Evolutionary conservation across 345 rosid species (phyloP), one percentile per base, ranked within the genome.

Genomic region (Salix udensis): DNA sequence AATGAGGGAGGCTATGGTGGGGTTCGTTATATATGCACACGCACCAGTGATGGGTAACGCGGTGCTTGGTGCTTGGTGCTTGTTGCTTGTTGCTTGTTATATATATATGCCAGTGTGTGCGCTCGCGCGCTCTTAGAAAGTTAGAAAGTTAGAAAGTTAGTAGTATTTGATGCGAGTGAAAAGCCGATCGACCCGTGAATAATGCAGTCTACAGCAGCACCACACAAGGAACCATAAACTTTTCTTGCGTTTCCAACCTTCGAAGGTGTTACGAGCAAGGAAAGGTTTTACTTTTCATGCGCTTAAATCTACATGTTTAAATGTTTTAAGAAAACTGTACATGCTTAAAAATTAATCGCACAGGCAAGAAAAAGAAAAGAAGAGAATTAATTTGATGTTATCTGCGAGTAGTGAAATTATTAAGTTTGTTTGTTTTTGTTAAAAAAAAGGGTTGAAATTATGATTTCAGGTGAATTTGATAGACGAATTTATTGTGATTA

Each of bases 251-350:
- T 78, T 58, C 53, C 46, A 78, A 84, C 84, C 75, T 81, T 74
- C 48, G 74, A 69, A 64, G 80, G 80, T 81, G 81, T 62, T 72
- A 39, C 55, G 19, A 78, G 62, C 74, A 84, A 79, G 72, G 83
- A 81, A 82, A 80, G 74, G 11, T 67, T 53, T 82, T 76, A 80
- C 77, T 74, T 77, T 82, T 88, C 81, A 81, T 52, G 70, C 76
- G 67, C 74, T 37, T 39, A 67, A 39, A 34, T 55, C 16, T 40
- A 40, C 66, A 12, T 26, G 58, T 16, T 67, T 67, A 36, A 24
- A 34, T 75, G 64, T 46, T 53, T 52, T 67, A 67, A 67, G 67
- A 55, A 55, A 55, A 55, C 61, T 2, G 61, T 21, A 55, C 61
- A 55, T 3, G 9, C n/a, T n/a, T 55, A 9, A 1, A 55, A 55